These are phyloP conservation scores for Ammopiptanthus mongolicus DNA, from an alignment of 306 rosid species.

Conservation along the genomic window DNA sequence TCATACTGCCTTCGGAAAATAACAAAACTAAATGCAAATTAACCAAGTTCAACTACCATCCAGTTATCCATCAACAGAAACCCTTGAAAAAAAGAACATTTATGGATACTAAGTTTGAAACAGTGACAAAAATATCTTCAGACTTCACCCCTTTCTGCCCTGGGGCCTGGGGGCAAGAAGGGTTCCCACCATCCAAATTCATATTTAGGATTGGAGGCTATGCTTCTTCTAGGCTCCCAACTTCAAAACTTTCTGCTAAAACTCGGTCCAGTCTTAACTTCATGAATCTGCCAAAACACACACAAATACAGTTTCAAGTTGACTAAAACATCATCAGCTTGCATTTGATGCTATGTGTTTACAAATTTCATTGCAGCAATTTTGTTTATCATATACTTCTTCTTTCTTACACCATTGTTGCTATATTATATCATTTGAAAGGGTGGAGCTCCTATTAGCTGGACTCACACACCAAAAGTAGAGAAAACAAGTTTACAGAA, in stretches of 20 bases:
- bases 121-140: constrained; percentile 26
- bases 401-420: not conserved
- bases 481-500: not conserved
- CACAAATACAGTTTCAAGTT: constrained; percentile 7
- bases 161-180: constrained; percentile 63
- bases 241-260: constrained; percentile 65
- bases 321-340: constrained; percentile 1
- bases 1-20: constrained; percentile 14
- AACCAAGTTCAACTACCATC: constrained; percentile 23
- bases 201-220: constrained; percentile 79
- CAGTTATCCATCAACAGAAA: constrained; percentile 12
- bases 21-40: constrained; percentile 33
- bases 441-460: not conserved
- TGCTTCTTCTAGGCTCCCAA: constrained; percentile 70
- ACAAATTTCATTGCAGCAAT: constrained; percentile 1
- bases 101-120: not conserved
- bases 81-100: not conserved
- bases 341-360: constrained; percentile 17
- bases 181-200: constrained; percentile 89
- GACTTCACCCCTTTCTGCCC: constrained; percentile 52
- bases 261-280: constrained; percentile 97
- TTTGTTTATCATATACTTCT: not conserved
- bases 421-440: not conserved
- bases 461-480: not conserved
- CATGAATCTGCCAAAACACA: constrained; percentile 71